Percentiles rank a stretch among this genome's conserved stretches.
Evolutionary conservation across 1,139 yeast genomes (phyloP).

Genomic region (Kurtzmaniella quercitrusa): DNA sequence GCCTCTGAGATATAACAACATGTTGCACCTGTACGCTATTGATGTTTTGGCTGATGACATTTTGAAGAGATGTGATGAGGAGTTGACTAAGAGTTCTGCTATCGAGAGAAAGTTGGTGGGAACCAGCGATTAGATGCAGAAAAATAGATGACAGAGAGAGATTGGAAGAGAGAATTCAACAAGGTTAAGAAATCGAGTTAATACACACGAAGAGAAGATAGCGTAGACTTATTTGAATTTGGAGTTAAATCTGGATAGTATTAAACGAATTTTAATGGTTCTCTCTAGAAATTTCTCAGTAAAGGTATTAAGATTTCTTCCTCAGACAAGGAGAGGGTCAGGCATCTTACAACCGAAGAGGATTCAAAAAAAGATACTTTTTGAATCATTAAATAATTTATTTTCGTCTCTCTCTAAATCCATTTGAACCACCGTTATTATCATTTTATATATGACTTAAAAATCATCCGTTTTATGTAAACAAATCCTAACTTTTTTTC

Average conservation of each 20-base stretch:
- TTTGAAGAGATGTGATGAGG: constrained; percentile 63
- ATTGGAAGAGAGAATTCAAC: background rate
- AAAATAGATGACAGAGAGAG: constrained; percentile 1
- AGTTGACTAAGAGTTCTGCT: constrained; percentile 58
- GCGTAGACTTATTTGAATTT: background rate
- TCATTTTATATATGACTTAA: too few species aligned
- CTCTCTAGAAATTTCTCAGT: too few species aligned
- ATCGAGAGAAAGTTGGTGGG: constrained; percentile 45
- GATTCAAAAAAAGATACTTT: too few species aligned
- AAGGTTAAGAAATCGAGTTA: background rate
- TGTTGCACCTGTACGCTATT: constrained; percentile 67
- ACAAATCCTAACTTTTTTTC: too few species aligned
- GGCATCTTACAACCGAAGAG: too few species aligned
- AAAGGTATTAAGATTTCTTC: too few species aligned
- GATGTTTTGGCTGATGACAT: constrained; percentile 64
- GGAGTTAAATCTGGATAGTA: background rate
- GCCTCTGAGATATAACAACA: constrained; percentile 73
- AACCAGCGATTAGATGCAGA: constrained; percentile 1
- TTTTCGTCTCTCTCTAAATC: too few species aligned
- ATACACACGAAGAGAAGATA: background rate
- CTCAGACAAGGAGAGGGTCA: too few species aligned
- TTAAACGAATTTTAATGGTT: too few species aligned
- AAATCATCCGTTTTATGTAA: too few species aligned
- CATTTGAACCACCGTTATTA: too few species aligned
- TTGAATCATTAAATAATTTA: too few species aligned